A percentile compares a stretch with the other conserved stretches of the same genome.
Conservation (phyloP, 192 early-diverging fungal species). For the Coemansia sp. region DNA sequence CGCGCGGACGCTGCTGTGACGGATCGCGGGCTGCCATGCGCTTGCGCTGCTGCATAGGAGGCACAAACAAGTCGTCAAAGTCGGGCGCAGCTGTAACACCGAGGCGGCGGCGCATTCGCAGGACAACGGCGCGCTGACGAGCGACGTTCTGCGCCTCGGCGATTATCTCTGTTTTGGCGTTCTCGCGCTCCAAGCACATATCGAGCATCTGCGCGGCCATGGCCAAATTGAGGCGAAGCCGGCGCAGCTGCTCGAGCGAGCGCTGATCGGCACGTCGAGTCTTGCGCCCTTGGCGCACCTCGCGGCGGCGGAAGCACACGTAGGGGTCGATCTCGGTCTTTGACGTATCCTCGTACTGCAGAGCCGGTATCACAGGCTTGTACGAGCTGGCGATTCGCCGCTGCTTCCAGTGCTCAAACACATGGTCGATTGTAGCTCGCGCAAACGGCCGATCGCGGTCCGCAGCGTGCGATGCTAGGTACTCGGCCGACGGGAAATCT, state of each 20-base stretch:
- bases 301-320: conserved; percentile 95
- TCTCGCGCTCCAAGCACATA: conserved; percentile 79
- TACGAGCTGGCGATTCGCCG: conserved; percentile 24
- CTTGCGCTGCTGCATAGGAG: conserved; percentile 39
- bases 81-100: background rate
- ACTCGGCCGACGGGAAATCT: conserved; percentile 45
- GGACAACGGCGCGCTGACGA: conserved; percentile 21
- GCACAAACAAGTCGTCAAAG: conserved; percentile 50
- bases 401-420: conserved; percentile 49
- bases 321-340: conserved; percentile 88
- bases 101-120: conserved; percentile 43
- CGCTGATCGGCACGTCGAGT: conserved; percentile 84
- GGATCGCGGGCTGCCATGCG: conserved; percentile 20
- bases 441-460: conserved; percentile 39
- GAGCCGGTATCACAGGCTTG: conserved; percentile 30
- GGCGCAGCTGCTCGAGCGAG: conserved; percentile 83
- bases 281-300: conserved; percentile 86
- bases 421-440: background rate
- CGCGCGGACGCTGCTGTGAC: conserved; percentile 25
- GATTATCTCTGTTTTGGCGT: conserved; percentile 71
- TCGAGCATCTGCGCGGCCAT: conserved; percentile 77
- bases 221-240: conserved; percentile 74
- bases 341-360: conserved; percentile 66
- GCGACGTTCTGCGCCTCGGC: conserved; percentile 65
- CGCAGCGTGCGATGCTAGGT: conserved; percentile 35